These are phyloP conservation scores for Solanum tacnaense DNA, from an alignment of 257 asterid species.

Conservation along the genomic window DNA sequence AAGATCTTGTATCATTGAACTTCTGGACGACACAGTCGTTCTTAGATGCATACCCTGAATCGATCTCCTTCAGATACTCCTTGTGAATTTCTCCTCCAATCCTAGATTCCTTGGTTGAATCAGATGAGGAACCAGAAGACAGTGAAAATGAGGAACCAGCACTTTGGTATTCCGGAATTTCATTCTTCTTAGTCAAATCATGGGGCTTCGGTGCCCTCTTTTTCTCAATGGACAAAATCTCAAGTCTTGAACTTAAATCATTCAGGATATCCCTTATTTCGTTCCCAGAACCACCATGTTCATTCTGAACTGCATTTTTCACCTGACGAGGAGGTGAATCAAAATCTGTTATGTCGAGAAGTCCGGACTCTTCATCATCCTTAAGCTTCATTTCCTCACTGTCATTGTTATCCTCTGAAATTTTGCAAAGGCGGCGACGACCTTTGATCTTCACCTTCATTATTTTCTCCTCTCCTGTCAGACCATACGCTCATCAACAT, in stretches of 20 bases:
- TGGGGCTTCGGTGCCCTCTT: slow-evolving; percentile 34
- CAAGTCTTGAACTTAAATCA: slow-evolving; percentile 73
- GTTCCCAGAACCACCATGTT: slow-evolving; percentile 15
- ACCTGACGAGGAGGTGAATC: slow-evolving; percentile 35
- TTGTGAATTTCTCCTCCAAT: slow-evolving; percentile 12
- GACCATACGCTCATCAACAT: background rate
- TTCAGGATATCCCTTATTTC: slow-evolving; percentile 75
- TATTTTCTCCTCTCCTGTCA: slow-evolving; percentile 38
- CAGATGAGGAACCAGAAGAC: slow-evolving; percentile 25
- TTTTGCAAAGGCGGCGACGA: slow-evolving; percentile 77
- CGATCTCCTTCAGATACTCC: slow-evolving; percentile 11
- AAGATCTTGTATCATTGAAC: slow-evolving; percentile 10
- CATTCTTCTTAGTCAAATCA: slow-evolving; percentile 18
- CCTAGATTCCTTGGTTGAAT: slow-evolving; percentile 16
- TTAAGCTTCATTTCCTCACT: slow-evolving; percentile 4
- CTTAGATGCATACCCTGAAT: slow-evolving; percentile 6
- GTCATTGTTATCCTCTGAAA: slow-evolving; percentile 20
- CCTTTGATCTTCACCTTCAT: slow-evolving; percentile 67
- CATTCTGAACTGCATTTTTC: slow-evolving; percentile 23
- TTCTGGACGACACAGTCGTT: background rate
- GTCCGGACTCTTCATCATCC: slow-evolving; percentile 22
- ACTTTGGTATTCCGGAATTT: slow-evolving; percentile 22
- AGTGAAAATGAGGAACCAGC: slow-evolving; percentile 36
- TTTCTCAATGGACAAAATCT: slow-evolving; percentile 68
- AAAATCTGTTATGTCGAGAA: slow-evolving; percentile 36